Conservation (phyloP, 2,329 filamentous ascomycete species). For the Atkinsonella hypoxylon region DNA sequence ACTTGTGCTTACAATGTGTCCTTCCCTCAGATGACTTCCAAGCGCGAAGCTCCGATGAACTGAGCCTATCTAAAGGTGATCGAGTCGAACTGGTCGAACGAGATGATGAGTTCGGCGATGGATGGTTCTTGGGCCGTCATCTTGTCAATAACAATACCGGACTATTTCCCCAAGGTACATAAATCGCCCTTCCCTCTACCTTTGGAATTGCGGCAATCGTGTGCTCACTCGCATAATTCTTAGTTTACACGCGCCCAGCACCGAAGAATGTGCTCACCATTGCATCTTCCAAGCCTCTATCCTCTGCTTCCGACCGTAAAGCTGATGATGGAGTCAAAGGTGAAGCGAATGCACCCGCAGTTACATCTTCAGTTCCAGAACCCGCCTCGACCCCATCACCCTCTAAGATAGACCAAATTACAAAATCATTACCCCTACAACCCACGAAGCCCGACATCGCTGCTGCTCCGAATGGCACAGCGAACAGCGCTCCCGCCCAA, state of each 20-base stretch:
- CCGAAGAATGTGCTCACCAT: slow-evolving; percentile 32
- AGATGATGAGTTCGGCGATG: slow-evolving; percentile 81
- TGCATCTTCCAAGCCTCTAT: slow-evolving; percentile 18
- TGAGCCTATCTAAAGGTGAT: slow-evolving; percentile 76
- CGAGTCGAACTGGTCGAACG: slow-evolving; percentile 73
- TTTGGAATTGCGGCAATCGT: slow-evolving; percentile 6
- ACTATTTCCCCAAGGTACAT: slow-evolving; percentile 70
- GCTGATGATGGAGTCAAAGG: slow-evolving; percentile 12
- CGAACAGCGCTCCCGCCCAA: slow-evolving; percentile 17
- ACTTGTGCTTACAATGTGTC: slow-evolving; percentile 3
- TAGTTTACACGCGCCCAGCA: slow-evolving; percentile 50
- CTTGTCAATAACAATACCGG: slow-evolving; percentile 61
- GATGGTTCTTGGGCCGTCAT: slow-evolving; percentile 72
- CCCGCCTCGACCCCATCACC: slow-evolving; percentile 16
- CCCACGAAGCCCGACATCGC: slow-evolving; percentile 25
- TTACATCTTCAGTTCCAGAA: slow-evolving; percentile 22
- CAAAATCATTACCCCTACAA: slow-evolving; percentile 33
- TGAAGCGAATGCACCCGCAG: slow-evolving; percentile 11
- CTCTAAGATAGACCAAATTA: slow-evolving; percentile 16
- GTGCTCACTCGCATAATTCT: slow-evolving; percentile 12
- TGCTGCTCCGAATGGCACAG: slow-evolving; percentile 15
- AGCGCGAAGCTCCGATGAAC: slow-evolving; percentile 84
- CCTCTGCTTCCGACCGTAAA: slow-evolving; percentile 20
- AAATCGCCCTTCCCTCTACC: neutral
- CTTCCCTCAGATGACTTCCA: slow-evolving; percentile 66